Conservation (phyloP, 2,329 filamentous ascomycete genomes). For the Fusarium phyllophilum region DNA sequence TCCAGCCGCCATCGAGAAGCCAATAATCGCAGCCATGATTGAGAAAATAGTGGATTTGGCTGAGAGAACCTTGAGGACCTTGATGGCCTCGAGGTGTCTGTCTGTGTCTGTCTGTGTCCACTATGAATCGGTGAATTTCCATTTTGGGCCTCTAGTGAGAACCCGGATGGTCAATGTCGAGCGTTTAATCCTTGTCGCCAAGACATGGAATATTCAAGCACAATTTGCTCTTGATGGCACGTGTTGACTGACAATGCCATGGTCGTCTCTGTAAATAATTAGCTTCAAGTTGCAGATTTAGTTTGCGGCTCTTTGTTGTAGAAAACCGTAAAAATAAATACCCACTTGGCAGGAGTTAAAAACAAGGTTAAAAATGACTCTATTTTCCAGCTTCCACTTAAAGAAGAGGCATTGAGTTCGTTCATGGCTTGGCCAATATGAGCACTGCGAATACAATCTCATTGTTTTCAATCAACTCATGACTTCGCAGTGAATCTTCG, state of each 20-base stretch:
- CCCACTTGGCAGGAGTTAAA: slow-evolving; percentile 19
- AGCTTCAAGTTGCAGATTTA: neutral
- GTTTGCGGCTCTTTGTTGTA: slow-evolving; percentile 14
- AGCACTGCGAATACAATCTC: neutral
- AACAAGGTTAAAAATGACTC: slow-evolving; percentile 36
- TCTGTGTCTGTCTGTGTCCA: slow-evolving; percentile 3
- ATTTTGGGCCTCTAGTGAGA: slow-evolving; percentile 26
- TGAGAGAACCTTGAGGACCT: slow-evolving; percentile 39
- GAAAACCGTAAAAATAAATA: neutral
- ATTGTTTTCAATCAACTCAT: neutral
- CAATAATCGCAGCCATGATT: slow-evolving; percentile 10
- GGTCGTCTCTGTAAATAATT: neutral
- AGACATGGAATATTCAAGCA: slow-evolving; percentile 15
- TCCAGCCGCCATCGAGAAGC: neutral
- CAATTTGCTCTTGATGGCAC: slow-evolving; percentile 11
- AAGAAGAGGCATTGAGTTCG: neutral
- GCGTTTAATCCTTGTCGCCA: slow-evolving; percentile 31
- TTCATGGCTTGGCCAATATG: neutral
- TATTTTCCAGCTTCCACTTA: neutral
- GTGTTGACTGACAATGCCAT: neutral
- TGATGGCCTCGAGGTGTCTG: slow-evolving; percentile 10
- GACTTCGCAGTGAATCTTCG: neutral
- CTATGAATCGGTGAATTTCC: slow-evolving; percentile 28
- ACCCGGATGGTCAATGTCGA: slow-evolving; percentile 36
- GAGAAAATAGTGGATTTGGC: slow-evolving; percentile 28